Evolutionary conservation across 129 eudicot genomes (phyloP).

Genomic region (Chrysanthemum makinoi): DNA sequence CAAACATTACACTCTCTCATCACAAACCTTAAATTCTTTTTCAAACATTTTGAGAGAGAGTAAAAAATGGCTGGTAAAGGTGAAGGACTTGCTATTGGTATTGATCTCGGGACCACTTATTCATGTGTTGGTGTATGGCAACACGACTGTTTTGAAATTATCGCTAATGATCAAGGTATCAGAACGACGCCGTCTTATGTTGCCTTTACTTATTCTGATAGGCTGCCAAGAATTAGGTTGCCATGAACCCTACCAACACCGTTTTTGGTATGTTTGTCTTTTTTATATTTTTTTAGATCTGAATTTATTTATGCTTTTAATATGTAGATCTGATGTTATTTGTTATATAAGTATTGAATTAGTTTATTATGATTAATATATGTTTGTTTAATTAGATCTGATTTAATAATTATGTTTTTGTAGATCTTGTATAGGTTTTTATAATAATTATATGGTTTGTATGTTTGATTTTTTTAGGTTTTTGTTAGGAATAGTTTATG

Average conservation of each 20-base stretch:
- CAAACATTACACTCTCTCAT: conserved; percentile 20
- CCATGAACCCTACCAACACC: conserved; percentile 63
- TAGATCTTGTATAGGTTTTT: too few species aligned
- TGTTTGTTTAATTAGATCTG: too few species aligned
- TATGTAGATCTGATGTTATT: background rate
- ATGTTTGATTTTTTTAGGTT: too few species aligned
- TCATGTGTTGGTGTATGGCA: conserved; percentile 67
- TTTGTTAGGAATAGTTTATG: too few species aligned
- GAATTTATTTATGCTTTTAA: background rate
- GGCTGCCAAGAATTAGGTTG: conserved; percentile 66
- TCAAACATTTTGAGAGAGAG: conserved; percentile 20
- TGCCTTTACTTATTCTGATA: conserved; percentile 54
- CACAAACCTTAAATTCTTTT: conserved; percentile 22
- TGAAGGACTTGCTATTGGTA: conserved; percentile 63
- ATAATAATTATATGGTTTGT: too few species aligned
- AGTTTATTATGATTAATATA: background rate
- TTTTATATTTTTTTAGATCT: background rate
- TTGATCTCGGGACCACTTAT: conserved; percentile 54
- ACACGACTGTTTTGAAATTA: conserved; percentile 61
- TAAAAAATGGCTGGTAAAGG: conserved; percentile 55
- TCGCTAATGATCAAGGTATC: conserved; percentile 64
- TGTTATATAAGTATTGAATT: too few species aligned
- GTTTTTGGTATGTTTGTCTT: conserved; percentile 39
- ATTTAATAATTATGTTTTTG: too few species aligned
- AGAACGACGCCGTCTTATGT: conserved; percentile 58